phyloP scores from a whole-genome alignment of 768 basidiomycete species.

The Boletus tylopilopsis region DNA sequence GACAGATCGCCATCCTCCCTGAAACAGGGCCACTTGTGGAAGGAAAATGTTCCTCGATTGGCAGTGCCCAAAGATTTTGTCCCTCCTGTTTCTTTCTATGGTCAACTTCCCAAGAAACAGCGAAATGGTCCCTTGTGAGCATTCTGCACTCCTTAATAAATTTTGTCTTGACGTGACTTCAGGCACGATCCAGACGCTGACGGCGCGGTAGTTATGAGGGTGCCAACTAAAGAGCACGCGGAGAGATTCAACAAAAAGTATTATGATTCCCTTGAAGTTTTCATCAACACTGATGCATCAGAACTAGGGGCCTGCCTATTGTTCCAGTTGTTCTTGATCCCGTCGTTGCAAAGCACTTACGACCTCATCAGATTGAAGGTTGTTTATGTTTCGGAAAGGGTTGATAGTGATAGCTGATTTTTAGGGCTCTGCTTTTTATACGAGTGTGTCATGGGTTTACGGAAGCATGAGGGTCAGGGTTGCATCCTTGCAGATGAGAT shows the following conservation, averaged over 20 bases:
- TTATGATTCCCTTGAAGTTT: background rate
- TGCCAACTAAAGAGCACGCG: slow-evolving; percentile 65
- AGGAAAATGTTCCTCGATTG: slow-evolving; percentile 20
- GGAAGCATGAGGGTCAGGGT: slow-evolving; percentile 87
- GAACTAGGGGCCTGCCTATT: slow-evolving; percentile 53
- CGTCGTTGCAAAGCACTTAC: slow-evolving; percentile 65
- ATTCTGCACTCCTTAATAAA: background rate
- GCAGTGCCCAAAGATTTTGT: slow-evolving; percentile 35
- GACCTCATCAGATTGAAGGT: slow-evolving; percentile 92
- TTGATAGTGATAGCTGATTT: slow-evolving; percentile 1
- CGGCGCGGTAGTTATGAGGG: slow-evolving; percentile 83
- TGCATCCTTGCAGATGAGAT: slow-evolving; percentile 98
- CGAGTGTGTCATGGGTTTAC: slow-evolving; percentile 91
- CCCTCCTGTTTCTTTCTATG: slow-evolving; percentile 62
- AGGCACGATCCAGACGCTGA: slow-evolving; percentile 77
- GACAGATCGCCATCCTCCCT: slow-evolving; percentile 7
- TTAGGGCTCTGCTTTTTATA: slow-evolving; percentile 87
- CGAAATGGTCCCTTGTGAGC: slow-evolving; percentile 22
- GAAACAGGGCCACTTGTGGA: slow-evolving; percentile 7
- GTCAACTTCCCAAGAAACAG: slow-evolving; percentile 32
- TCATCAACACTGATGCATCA: slow-evolving; percentile 1
- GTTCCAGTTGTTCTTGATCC: slow-evolving; percentile 91
- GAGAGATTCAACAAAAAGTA: slow-evolving; percentile 71
- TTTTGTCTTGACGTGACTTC: background rate
- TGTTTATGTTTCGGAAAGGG: slow-evolving; percentile 6